Conservation (phyloP, 1,284 basidiomycete genomes). For the Heimioporus punctisporus region DNA sequence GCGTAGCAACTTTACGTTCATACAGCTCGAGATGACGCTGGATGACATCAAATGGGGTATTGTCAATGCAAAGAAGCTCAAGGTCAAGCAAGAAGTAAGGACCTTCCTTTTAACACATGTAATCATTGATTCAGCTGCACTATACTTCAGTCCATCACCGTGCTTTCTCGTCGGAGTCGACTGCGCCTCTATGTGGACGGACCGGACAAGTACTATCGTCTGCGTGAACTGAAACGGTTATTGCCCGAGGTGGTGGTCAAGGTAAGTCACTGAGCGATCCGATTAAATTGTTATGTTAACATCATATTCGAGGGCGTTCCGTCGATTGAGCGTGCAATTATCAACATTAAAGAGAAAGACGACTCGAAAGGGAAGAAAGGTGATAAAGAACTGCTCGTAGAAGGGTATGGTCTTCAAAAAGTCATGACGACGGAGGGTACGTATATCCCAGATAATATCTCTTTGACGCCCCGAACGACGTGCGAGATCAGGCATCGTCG, state of each 20-base stretch:
- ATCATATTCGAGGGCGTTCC: constrained; percentile 66
- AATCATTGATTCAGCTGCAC: background rate
- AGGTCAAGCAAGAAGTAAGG: constrained; percentile 84
- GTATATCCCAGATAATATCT: constrained; percentile 17
- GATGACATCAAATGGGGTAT: constrained; percentile 96
- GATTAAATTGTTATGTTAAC: background rate
- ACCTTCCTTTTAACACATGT: constrained; percentile 23
- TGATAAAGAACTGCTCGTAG: constrained; percentile 88
- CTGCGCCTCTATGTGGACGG: constrained; percentile 89
- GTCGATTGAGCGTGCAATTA: constrained; percentile 87
- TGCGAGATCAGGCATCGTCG: constrained; percentile 75
- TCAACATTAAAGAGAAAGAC: constrained; percentile 89
- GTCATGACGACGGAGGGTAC: constrained; percentile 98
- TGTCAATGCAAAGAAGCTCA: constrained; percentile 87
- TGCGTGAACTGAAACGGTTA: constrained; percentile 84
- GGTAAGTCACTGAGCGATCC: constrained; percentile 39
- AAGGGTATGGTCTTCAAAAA: constrained; percentile 97
- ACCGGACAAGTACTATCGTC: constrained; percentile 85
- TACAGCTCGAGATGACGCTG: constrained; percentile 87
- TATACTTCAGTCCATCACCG: constrained; percentile 61
- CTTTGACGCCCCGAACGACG: background rate
- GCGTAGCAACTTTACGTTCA: background rate
- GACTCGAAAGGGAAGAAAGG: constrained; percentile 77
- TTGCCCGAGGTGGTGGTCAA: constrained; percentile 90
- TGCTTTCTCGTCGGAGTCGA: constrained; percentile 77